Conservation (phyloP, 805 yeast genomes). For the Candida yuanshanica region DNA sequence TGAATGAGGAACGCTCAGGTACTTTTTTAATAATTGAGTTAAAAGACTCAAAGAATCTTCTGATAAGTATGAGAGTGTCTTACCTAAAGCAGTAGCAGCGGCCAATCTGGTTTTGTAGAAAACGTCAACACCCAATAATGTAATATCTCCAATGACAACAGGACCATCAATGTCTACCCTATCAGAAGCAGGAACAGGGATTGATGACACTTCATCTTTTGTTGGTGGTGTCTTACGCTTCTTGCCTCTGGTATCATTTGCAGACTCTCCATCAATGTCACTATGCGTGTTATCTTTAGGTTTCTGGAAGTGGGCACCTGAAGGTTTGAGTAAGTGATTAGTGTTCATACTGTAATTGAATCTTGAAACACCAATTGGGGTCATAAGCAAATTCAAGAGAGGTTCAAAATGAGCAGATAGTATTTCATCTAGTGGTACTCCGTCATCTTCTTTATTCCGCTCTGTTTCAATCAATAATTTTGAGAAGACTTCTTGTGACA, state of each 20-base stretch:
- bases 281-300: constrained; percentile 4
- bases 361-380: constrained; percentile 93
- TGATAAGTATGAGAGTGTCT: constrained; percentile 46
- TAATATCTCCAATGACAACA: constrained; percentile 84
- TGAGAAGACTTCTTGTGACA: constrained; percentile 59
- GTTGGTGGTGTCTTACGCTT: constrained; percentile 38
- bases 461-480: constrained; percentile 44
- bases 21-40: constrained; percentile 28
- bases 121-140: constrained; percentile 70
- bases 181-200: constrained; percentile 51
- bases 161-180: constrained; percentile 90
- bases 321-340: constrained; percentile 69
- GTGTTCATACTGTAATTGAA: constrained; percentile 82
- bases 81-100: constrained; percentile 74
- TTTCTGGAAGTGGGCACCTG: constrained; percentile 38
- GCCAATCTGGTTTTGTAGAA: constrained; percentile 70
- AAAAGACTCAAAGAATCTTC: constrained; percentile 34
- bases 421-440: constrained; percentile 39
- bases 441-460: constrained; percentile 12
- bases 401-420: constrained; percentile 56
- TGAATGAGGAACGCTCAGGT: constrained; percentile 33
- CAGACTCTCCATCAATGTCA: constrained; percentile 17
- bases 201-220: constrained; percentile 24
- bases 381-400: constrained; percentile 64
- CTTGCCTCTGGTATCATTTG: constrained; percentile 32